phyloP scores from a whole-genome alignment of 495 filamentous ascomycete species.

The Penicillium chermesinum region DNA sequence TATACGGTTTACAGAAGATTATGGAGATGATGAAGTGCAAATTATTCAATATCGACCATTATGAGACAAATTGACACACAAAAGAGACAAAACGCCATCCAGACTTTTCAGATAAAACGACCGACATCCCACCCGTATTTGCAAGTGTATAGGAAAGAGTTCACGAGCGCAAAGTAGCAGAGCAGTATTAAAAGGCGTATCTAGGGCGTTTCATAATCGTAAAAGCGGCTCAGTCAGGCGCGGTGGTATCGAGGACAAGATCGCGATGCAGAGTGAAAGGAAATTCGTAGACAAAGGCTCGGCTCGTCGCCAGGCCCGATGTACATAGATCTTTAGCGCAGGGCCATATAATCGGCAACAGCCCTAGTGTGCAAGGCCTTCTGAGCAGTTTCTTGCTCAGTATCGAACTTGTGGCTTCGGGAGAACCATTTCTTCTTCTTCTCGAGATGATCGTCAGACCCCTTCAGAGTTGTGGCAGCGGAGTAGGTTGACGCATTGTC shows the following conservation, averaged over 20 bases:
- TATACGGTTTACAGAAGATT: neutral
- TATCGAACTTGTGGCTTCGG: slow-evolving; percentile 8
- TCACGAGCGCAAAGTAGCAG: neutral
- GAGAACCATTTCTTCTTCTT: slow-evolving; percentile 27
- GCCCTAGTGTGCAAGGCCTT: slow-evolving; percentile 28
- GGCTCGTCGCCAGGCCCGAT: neutral
- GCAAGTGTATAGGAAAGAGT: too few species aligned
- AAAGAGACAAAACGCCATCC: too few species aligned
- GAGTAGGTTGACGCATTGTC: slow-evolving; percentile 24
- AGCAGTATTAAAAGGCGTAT: slow-evolving; percentile 5
- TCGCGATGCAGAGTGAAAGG: neutral
- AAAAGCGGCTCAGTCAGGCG: slow-evolving; percentile 6
- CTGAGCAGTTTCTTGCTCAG: slow-evolving; percentile 7
- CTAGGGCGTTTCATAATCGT: slow-evolving; percentile 17
- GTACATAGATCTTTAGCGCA: neutral
- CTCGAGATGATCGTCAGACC: slow-evolving; percentile 3
- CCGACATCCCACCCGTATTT: too few species aligned
- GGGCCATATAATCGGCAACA: slow-evolving; percentile 7
- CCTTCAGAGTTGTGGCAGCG: slow-evolving; percentile 26
- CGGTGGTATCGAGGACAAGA: slow-evolving; percentile 6
- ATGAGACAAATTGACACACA: too few species aligned
- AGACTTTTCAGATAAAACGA: too few species aligned
- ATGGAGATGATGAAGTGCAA: neutral
- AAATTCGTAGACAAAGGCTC: neutral
- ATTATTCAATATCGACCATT: too few species aligned